Base-by-base conservation (phyloP, 768 basidiomycete genomes). In the Lentinula boryana region DNA sequence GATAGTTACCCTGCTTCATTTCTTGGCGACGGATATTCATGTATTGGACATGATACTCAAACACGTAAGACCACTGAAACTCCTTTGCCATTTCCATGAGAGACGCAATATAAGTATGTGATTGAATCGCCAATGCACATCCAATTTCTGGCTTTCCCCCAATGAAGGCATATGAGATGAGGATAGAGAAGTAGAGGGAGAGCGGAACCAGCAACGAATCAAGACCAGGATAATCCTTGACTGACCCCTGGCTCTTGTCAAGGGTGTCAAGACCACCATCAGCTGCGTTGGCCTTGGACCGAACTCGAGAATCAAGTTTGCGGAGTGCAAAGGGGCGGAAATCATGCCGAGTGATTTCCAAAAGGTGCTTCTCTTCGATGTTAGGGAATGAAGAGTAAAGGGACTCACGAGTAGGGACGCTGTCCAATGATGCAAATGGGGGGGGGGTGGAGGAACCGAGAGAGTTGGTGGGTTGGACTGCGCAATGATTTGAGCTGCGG, bases 31-130 rank as follows among this genome's bases (percentile, higher is more conserved):
- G 63, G 9, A 59, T 33, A 40, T 54, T 58, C 51, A 62, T 58
- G 40, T 62, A 66, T 13, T 62, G 51, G 44, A 63, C 53, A 46
- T 64, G 65, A 46, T 66, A 66, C 1, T 60, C 58, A n/a, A 66
- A 58, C 5, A 66, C 65, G 31, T 51, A 61, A 8, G 63, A 38
- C 65, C 65, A 66, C 41, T 64, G 54, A 40, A 52, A 66, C 38
- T 58, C 55, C 56, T 62, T 53, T 44, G 61, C 55, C 21, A 64
- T 61, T 52, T 64, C 63, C 4, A 59, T 61, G 41, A 66, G 63
- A 53, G 60, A 52, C 15, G 58, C 51, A 27, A 64, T 18, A 32
- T 66, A 64, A 3, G 31, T 9, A 9, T 18, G 7, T 8, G 61
- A 6, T 1, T 33, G 31, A 3, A 31, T 15, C 4, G 44, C 43